Base-by-base conservation (phyloP, 495 filamentous ascomycete species). In the Tetracladium marchalianum region DNA sequence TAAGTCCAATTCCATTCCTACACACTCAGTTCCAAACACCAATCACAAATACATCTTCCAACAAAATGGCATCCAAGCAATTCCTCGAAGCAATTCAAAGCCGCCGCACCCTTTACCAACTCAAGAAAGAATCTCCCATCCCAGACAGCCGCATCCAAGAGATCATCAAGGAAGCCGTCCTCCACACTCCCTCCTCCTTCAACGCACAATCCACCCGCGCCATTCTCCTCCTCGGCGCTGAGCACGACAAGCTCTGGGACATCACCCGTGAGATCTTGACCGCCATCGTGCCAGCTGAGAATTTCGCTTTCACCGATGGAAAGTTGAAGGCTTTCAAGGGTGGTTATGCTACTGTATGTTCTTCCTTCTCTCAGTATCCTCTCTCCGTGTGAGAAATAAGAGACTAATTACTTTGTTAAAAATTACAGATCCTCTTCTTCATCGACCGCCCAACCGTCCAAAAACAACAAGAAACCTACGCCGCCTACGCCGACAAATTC, bases 171-270 rank as follows among this genome's bases (percentile, higher is more conserved):
- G 59, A 75, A 38, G 60, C 64, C 35, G 50, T 82, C 44, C 64
- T 69, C 41, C 69, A 82, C 58, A 62, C 72, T 31, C 80, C 80
- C 13, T 68, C 62, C 33, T 72, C 69, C 56, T 84, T 82, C 77
- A 84, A 84, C 73, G 75, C 72, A 37, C 80, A 84, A 66, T 68
- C 65, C 56, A 71, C 77, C 55, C 77, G 80, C 43, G 60, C 73
- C 33, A 64, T 84, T 11, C 71, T 82, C 19, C 70, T 83, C 50
- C 65, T 81, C 56, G 73, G 75, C 44, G 71, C 63, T 46, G 77
- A 81, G 56, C 79, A 83, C 61, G 70, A 79, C 45, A 77, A 76
- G 65, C 67, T 82, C 49, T 84, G 80, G 80, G 72, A 76, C 47
- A 62, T 80, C 47, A 67, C 71, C 31, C 53, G 49, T 32, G 68